Conservation (phyloP, 306 rosid genomes). For the Gynostemma pentaphyllum region DNA sequence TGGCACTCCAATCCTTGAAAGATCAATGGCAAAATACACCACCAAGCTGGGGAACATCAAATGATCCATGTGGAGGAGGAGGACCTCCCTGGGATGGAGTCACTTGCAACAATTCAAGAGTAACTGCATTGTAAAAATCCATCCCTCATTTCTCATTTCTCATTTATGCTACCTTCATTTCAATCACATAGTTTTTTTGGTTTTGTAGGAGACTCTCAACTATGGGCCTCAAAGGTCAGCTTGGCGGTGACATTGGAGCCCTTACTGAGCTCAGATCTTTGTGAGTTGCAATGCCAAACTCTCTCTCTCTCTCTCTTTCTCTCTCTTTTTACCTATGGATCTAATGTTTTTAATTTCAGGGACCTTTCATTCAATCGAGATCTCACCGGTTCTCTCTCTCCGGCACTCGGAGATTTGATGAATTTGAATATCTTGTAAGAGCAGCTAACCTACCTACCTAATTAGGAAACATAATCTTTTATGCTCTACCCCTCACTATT, state of each 20-base stretch:
- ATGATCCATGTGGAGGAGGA: slow-evolving; percentile 68
- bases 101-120: slow-evolving; percentile 56
- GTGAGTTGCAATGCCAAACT: slow-evolving; percentile 52
- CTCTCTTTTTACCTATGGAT: too few relatives aligned
- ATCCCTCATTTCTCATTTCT: background rate
- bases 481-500: background rate
- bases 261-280: slow-evolving; percentile 56
- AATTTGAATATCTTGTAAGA: slow-evolving; percentile 24
- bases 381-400: slow-evolving; percentile 44
- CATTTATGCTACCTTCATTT: background rate
- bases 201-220: slow-evolving; percentile 56
- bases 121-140: slow-evolving; percentile 49
- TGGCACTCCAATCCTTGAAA: slow-evolving; percentile 47
- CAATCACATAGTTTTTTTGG: too few relatives aligned
- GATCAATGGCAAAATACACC: slow-evolving; percentile 47
- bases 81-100: slow-evolving; percentile 83
- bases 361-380: slow-evolving; percentile 55
- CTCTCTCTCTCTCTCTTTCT: too few relatives aligned
- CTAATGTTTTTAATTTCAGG: slow-evolving; percentile 29
- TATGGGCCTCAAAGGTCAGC: slow-evolving; percentile 59
- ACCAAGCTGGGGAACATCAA: slow-evolving; percentile 61
- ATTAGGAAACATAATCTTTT: too few relatives aligned
- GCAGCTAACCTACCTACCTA: too few relatives aligned
- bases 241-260: slow-evolving; percentile 54
- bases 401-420: slow-evolving; percentile 38